These are phyloP conservation scores for Geotrichum klebahnii DNA, from an alignment of 1,139 yeast genomes.

Conservation along the genomic window DNA sequence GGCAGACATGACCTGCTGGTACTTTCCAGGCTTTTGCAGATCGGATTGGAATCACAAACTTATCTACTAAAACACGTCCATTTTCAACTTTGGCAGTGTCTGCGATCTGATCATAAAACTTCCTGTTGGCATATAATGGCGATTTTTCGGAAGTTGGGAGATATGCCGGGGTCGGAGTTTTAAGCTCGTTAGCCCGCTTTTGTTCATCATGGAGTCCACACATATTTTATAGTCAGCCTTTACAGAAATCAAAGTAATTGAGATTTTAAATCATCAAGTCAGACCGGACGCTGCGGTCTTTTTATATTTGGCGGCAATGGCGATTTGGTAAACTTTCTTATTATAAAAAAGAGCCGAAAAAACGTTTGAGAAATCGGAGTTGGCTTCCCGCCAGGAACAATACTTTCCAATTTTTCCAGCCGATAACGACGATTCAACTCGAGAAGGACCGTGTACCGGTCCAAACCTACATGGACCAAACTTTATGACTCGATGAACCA, in stretches of 20 bases:
- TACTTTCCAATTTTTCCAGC: no score
- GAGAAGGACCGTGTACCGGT: no score
- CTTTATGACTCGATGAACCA: no score
- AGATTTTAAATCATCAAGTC: neutral
- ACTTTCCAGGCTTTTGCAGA: conserved; percentile 60
- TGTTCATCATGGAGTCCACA: conserved; percentile 10
- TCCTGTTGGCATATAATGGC: conserved; percentile 49
- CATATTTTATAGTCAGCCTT: conserved; percentile 1
- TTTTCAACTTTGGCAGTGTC: conserved; percentile 34
- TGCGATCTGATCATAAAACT: conserved; percentile 47
- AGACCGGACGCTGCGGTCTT: neutral
- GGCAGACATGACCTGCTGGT: conserved; percentile 55
- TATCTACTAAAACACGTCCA: conserved; percentile 38
- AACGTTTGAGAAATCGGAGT: no score
- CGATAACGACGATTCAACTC: no score
- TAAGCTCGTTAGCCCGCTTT: conserved; percentile 19
- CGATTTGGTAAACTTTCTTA: no score
- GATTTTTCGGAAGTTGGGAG: conserved; percentile 50
- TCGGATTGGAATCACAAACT: conserved; percentile 48
- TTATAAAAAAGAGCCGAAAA: no score
- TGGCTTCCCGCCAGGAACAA: neutral
- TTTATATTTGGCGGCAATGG: neutral
- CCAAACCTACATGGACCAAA: no score
- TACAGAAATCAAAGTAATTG: neutral
- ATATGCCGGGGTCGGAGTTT: conserved; percentile 44